These are phyloP conservation scores for Ceratobasidium sp. DNA, from an alignment of 1,284 basidiomycete species.

Conservation along the genomic window DNA sequence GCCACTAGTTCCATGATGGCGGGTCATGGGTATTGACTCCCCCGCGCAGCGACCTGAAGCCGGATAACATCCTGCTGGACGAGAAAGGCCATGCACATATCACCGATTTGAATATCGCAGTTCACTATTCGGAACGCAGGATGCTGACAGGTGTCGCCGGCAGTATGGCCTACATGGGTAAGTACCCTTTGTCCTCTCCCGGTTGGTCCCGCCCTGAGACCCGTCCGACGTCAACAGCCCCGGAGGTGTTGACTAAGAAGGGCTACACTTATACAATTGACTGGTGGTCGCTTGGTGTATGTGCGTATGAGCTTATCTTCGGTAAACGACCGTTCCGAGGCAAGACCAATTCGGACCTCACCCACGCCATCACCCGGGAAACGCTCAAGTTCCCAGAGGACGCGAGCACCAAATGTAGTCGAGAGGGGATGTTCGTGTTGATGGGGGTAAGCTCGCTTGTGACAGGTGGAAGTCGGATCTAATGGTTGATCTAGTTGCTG, in stretches of 20 bases:
- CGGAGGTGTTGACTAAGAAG: slow-evolving; percentile 78
- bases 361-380: slow-evolving; percentile 84
- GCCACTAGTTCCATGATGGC: slow-evolving; percentile 47
- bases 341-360: slow-evolving; percentile 87
- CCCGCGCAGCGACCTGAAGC: slow-evolving; percentile 82
- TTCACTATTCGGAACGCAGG: slow-evolving; percentile 89
- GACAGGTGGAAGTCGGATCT: slow-evolving; percentile 33
- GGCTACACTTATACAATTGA: slow-evolving; percentile 89
- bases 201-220: slow-evolving; percentile 46
- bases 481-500: slow-evolving; percentile 64
- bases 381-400: slow-evolving; percentile 77
- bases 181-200: slow-evolving; percentile 46
- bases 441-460: slow-evolving; percentile 59
- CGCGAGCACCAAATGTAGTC: slow-evolving; percentile 72
- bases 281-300: slow-evolving; percentile 96
- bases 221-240: slow-evolving; percentile 59
- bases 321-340: slow-evolving; percentile 91
- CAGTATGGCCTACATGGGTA: slow-evolving; percentile 96
- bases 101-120: slow-evolving; percentile 98
- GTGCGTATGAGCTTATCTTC: slow-evolving; percentile 90
- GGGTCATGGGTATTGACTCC: background rate
- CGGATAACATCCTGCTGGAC: slow-evolving; percentile 95
- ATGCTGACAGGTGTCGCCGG: slow-evolving; percentile 91
- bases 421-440: slow-evolving; percentile 67
- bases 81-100: slow-evolving; percentile 92